Conservation (phyloP, 1,284 basidiomycete genomes). For the Cryptococcus sp. region DNA sequence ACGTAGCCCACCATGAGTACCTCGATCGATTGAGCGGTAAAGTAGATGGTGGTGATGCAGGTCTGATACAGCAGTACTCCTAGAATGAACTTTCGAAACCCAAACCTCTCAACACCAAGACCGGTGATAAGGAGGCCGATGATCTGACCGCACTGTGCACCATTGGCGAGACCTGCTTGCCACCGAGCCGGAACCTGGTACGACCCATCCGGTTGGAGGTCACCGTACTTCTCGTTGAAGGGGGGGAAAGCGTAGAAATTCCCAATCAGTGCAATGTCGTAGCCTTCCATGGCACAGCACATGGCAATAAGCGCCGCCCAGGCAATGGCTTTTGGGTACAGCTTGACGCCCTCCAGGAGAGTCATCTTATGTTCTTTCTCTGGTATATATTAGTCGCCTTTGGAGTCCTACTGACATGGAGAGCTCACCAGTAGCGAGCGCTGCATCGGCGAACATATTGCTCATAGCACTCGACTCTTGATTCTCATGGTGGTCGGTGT, state of each 20-base stretch:
- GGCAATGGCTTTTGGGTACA: slow-evolving; percentile 45
- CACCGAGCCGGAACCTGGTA: slow-evolving; percentile 51
- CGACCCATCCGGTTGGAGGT: slow-evolving; percentile 28
- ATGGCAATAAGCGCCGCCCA: slow-evolving; percentile 42
- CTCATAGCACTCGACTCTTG: neutral
- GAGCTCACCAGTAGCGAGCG: slow-evolving; percentile 5
- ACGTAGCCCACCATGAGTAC: slow-evolving; percentile 45
- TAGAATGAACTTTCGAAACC: slow-evolving; percentile 44
- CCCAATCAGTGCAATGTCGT: slow-evolving; percentile 8
- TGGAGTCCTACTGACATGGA: too few relatives aligned
- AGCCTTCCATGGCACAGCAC: slow-evolving; percentile 14
- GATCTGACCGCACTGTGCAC: slow-evolving; percentile 45
- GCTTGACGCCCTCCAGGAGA: slow-evolving; percentile 21
- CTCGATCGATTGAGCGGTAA: slow-evolving; percentile 39
- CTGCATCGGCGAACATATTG: slow-evolving; percentile 24
- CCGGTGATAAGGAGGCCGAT: slow-evolving; percentile 43
- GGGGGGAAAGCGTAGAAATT: slow-evolving; percentile 37
- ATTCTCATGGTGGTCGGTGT: neutral
- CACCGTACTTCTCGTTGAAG: slow-evolving; percentile 44
- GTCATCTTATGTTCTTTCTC: slow-evolving; percentile 24
- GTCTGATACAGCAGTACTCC: slow-evolving; percentile 30
- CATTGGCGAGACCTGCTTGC: slow-evolving; percentile 51
- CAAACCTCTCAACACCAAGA: slow-evolving; percentile 34
- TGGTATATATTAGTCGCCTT: too few relatives aligned
- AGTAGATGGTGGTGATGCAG: slow-evolving; percentile 43